Conservation (phyloP, 1,284 basidiomycete genomes). For the Microstroma glucosiphilum region DNA sequence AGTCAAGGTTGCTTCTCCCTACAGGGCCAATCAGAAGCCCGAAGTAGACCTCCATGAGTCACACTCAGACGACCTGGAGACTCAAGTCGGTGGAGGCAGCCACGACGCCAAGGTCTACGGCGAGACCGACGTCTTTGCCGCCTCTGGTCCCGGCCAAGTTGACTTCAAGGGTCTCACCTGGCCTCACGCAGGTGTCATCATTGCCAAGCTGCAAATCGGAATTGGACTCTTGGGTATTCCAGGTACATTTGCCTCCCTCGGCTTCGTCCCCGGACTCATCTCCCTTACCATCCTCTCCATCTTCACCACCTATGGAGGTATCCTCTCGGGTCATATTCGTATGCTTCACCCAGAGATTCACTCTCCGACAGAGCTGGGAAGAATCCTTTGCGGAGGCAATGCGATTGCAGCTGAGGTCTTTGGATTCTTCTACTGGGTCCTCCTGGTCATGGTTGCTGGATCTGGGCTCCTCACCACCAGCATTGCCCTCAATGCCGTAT, state of each 20-base stretch:
- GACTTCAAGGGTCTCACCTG: conserved; percentile 1
- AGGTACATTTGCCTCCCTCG: conserved; percentile 6
- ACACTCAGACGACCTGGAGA: too few species aligned
- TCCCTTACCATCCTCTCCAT: conserved; percentile 3
- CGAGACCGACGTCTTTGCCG: not conserved
- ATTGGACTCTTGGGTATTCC: conserved; percentile 9
- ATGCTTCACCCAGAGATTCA: conserved; percentile 6
- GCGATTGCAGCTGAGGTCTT: not conserved
- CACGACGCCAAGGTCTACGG: too few species aligned
- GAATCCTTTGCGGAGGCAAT: not conserved
- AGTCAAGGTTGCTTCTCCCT: too few species aligned
- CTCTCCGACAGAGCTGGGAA: not conserved
- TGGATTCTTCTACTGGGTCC: conserved; percentile 7
- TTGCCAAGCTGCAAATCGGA: conserved; percentile 9
- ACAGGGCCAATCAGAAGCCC: too few species aligned
- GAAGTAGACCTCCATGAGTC: too few species aligned
- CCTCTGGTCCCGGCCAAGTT: not conserved
- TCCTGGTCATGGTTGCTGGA: not conserved
- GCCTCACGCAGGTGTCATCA: conserved; percentile 3
- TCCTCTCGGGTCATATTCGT: not conserved
- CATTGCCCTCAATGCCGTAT: conserved; percentile 8
- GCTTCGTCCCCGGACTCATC: conserved; percentile 6
- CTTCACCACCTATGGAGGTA: conserved; percentile 3
- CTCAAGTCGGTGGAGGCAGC: too few species aligned
- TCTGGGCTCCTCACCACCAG: conserved; percentile 6